Evolutionary conservation across 140 eudicot species (phyloP).

Genomic region (Anethum foeniculum): DNA sequence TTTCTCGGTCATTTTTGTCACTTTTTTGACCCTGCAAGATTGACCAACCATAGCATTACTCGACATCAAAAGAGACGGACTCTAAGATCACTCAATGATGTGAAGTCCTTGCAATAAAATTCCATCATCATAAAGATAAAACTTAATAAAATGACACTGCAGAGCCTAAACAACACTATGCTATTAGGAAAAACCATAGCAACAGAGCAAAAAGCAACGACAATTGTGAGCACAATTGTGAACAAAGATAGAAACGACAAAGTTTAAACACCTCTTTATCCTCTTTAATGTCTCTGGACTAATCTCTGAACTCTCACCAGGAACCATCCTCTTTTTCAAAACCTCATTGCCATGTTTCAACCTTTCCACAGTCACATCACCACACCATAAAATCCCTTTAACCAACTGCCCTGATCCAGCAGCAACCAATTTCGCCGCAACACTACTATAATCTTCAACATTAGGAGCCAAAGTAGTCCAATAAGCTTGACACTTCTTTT

Average conservation of each 20-base stretch:
- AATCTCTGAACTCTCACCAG: slow-evolving; percentile 33
- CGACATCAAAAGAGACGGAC: background rate
- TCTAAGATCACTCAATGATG: background rate
- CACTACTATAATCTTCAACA: slow-evolving; percentile 87
- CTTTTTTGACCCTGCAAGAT: slow-evolving; percentile 65
- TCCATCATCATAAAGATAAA: background rate
- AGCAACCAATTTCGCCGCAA: slow-evolving; percentile 66
- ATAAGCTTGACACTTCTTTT: slow-evolving; percentile 58
- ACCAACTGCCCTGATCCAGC: slow-evolving; percentile 86
- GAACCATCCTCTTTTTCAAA: slow-evolving; percentile 56
- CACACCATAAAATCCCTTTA: slow-evolving; percentile 97
- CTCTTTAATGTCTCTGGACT: slow-evolving; percentile 62
- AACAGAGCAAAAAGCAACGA: background rate
- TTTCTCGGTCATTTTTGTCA: slow-evolving; percentile 74
- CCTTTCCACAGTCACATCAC: slow-evolving; percentile 83
- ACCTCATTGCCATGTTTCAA: slow-evolving; percentile 78
- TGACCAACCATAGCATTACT: background rate
- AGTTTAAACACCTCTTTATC: slow-evolving; percentile 48
- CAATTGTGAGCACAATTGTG: background rate
- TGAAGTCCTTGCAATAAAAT: background rate
- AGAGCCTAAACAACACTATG: background rate
- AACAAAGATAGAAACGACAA: background rate
- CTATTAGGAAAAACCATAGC: background rate
- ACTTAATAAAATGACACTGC: background rate
- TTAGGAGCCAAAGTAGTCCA: slow-evolving; percentile 98